Evolutionary conservation across 2,329 filamentous ascomycete genomes (phyloP), one percentile per base, ranked within the genome.

Genomic region (Aspergillus fructus): DNA sequence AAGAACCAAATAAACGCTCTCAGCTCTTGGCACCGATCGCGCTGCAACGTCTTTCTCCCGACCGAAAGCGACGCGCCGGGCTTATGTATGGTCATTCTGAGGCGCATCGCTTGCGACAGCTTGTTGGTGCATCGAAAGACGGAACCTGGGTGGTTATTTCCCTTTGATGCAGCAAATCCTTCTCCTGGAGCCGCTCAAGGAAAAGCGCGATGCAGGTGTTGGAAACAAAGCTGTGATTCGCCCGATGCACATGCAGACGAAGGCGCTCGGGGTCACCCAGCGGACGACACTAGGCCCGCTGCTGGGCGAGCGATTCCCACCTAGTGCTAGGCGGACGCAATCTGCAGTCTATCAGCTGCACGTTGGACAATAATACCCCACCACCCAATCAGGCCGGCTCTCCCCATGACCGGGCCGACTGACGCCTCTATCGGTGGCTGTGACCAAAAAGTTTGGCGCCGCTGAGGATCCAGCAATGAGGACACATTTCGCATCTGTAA

Each of bases 281-380:
- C 37, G 30, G 12, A n/a, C 27, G 30, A 48, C 27, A 27, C 46
- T 48, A 48, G 21, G 30, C 46, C 46, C 34, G 27, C 27, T 34
- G 46, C 40, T 17, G 40, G 40, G 9, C 4, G 17, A 17, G 40
- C n/a, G 40, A 42, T 42, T 42, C 40, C n/a, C 19, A 21, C 9
- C 40, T 42, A 17, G 40, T 17, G n/a, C 37, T 39, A 54, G 43
- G 43, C 51, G 42, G 9, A 34, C 51, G 13, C 50, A n/a, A 15
- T 49, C 13, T 37, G 34, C 48, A 40, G 48, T 59, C 64, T 63
- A 66, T 66, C 64, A 61, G 59, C 64, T 66, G 64, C 64, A 64
- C 63, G 58, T 54, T 62, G 56, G 17, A 47, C 24, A 51, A 40
- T 47, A 40, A 46, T 42, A 41, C 59, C 50, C 54, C 56, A 56